Evolutionary conservation across 169 alveolate genomes (phyloP).

Genomic region (Toxoplasma gondii): DNA sequence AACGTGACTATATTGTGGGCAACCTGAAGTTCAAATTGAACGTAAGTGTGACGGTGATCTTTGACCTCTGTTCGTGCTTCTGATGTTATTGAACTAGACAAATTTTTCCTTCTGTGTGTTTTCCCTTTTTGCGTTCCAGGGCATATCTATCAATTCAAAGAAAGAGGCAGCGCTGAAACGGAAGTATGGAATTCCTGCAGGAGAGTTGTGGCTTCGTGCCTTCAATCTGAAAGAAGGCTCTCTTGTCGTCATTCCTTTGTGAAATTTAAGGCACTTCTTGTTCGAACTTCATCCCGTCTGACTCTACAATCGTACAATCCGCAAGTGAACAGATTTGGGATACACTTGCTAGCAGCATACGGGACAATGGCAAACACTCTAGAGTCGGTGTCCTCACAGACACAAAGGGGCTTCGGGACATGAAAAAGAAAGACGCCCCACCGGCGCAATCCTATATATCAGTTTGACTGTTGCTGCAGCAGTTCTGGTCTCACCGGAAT

Average conservation of each 20-base stretch:
- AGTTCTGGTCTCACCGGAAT: too few species aligned
- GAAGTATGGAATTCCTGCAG: conserved; percentile 29
- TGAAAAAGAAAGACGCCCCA: too few species aligned
- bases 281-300: too few species aligned
- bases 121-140: not conserved
- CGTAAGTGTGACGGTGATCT: not conserved
- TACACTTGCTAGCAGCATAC: too few species aligned
- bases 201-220: conserved; percentile 49
- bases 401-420: too few species aligned
- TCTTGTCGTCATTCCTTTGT: conserved; percentile 7
- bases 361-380: too few species aligned
- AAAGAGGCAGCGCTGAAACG: not conserved
- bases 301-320: too few species aligned
- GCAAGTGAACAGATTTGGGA: too few species aligned
- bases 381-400: too few species aligned
- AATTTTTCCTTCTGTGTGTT: too few species aligned
- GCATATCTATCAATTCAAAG: not conserved
- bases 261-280: not conserved
- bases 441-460: too few species aligned
- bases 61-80: not conserved
- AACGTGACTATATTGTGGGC: conserved; percentile 4
- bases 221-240: conserved; percentile 44
- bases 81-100: not conserved
- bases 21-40: conserved; percentile 8
- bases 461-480: too few species aligned